phyloP scores from a whole-genome alignment of 2,329 filamentous ascomycete genomes.

The Trichoderma lentiforme region DNA sequence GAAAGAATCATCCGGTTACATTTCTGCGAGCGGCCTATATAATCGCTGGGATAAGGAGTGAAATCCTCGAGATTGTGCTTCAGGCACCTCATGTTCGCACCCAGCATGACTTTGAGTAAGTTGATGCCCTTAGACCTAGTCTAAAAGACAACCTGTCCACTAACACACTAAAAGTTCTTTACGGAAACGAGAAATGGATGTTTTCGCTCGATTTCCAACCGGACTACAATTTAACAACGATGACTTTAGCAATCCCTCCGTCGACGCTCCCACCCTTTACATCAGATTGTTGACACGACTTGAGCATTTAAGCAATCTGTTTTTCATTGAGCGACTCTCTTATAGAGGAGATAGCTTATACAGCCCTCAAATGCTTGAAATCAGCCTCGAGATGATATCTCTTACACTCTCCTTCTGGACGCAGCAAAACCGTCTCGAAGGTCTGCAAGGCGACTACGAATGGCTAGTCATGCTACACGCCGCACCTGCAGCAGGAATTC shows the following conservation, averaged over 20 bases:
- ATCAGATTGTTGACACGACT: slow-evolving; percentile 45
- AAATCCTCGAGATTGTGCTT: slow-evolving; percentile 12
- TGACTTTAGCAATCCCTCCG: slow-evolving; percentile 46
- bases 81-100: slow-evolving; percentile 6
- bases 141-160: not conserved
- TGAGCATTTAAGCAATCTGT: slow-evolving; percentile 52
- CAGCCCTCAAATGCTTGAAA: slow-evolving; percentile 37
- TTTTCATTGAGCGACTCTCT: slow-evolving; percentile 56
- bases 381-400: slow-evolving; percentile 45
- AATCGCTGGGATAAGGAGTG: not conserved
- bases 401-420: slow-evolving; percentile 45
- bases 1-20: not conserved
- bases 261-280: slow-evolving; percentile 38
- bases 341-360: slow-evolving; percentile 38
- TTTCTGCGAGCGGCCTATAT: slow-evolving; percentile 8
- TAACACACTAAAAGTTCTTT: not conserved
- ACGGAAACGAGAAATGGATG: not conserved
- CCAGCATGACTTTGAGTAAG: slow-evolving; percentile 6
- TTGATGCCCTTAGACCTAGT: not conserved
- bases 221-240: slow-evolving; percentile 3
- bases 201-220: slow-evolving; percentile 4
- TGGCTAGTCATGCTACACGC: slow-evolving; percentile 49
- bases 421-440: slow-evolving; percentile 41
- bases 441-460: slow-evolving; percentile 42
- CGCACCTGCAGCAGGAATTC: slow-evolving; percentile 44